Evolutionary conservation across 495 filamentous ascomycete species (phyloP).

Genomic region (Melanomma pulvis-pyrius): DNA sequence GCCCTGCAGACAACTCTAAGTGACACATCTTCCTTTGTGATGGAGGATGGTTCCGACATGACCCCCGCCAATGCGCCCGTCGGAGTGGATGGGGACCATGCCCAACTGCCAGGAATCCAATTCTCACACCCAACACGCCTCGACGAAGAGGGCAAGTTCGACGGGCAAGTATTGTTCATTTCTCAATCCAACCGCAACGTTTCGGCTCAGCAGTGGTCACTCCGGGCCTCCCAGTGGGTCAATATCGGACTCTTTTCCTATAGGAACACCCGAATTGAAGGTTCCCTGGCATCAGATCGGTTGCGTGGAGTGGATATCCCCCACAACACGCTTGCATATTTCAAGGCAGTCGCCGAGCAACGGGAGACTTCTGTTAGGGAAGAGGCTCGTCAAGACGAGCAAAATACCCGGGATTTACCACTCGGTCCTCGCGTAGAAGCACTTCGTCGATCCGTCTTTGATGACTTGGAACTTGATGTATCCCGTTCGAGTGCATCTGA

Average conservation of each 20-base stretch:
- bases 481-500: conserved; percentile 25
- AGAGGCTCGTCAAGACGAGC: not conserved
- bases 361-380: conserved; percentile 30
- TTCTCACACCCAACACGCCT: conserved; percentile 42
- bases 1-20: conserved; percentile 13
- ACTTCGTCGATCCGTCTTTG: not conserved
- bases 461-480: conserved; percentile 10
- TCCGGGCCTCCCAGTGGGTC: conserved; percentile 38
- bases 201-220: conserved; percentile 48
- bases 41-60: conserved; percentile 30
- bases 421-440: not conserved
- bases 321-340: conserved; percentile 42
- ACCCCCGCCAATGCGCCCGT: conserved; percentile 16
- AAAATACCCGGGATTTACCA: not conserved
- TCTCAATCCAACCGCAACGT: conserved; percentile 47
- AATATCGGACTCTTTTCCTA: conserved; percentile 46
- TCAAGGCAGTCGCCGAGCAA: conserved; percentile 44
- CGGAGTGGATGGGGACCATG: conserved; percentile 31
- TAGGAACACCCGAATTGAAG: conserved; percentile 44
- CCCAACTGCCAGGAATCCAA: conserved; percentile 40
- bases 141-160: conserved; percentile 35
- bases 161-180: conserved; percentile 45
- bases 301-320: conserved; percentile 39
- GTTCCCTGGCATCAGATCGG: conserved; percentile 42
- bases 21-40: not conserved